phyloP scores from a whole-genome alignment of 1,284 basidiomycete genomes.

The Naganishia sp. region DNA sequence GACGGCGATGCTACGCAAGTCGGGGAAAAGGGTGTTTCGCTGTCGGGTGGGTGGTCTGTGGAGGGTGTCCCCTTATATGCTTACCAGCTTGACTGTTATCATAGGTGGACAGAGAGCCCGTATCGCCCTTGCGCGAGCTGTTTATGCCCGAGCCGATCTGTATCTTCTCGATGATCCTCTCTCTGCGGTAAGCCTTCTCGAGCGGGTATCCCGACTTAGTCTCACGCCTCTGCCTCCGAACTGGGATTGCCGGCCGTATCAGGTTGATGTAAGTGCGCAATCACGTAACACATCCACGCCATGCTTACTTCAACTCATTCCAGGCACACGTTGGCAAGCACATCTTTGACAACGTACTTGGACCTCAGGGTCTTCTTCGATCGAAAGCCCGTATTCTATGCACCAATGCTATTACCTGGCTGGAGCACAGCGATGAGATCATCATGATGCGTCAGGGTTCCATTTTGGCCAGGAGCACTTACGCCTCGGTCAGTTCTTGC shows the following conservation, averaged over 20 bases:
- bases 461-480: slow-evolving; percentile 76
- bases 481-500: slow-evolving; percentile 52
- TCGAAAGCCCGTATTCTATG: slow-evolving; percentile 84
- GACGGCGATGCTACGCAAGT: slow-evolving; percentile 74
- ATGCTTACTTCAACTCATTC: neutral
- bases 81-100: slow-evolving; percentile 44
- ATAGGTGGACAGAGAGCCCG: slow-evolving; percentile 65
- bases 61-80: too few species aligned
- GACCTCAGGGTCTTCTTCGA: slow-evolving; percentile 79
- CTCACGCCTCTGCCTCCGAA: neutral
- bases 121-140: slow-evolving; percentile 61
- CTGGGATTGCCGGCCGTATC: neutral
- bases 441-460: slow-evolving; percentile 79
- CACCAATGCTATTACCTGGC: slow-evolving; percentile 84
- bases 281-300: slow-evolving; percentile 50
- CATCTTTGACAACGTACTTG: slow-evolving; percentile 78
- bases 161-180: slow-evolving; percentile 62
- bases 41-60: slow-evolving; percentile 11
- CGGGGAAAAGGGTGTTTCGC: slow-evolving; percentile 61
- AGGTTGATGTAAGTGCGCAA: slow-evolving; percentile 29
- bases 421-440: slow-evolving; percentile 77
- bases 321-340: slow-evolving; percentile 71
- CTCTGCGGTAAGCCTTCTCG: slow-evolving; percentile 52
- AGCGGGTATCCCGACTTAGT: neutral
- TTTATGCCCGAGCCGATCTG: slow-evolving; percentile 63